Evolutionary conservation across 371 early-diverging fungal genomes (phyloP), one percentile per base, ranked within the genome.

Genomic region (Mortierella sp.): DNA sequence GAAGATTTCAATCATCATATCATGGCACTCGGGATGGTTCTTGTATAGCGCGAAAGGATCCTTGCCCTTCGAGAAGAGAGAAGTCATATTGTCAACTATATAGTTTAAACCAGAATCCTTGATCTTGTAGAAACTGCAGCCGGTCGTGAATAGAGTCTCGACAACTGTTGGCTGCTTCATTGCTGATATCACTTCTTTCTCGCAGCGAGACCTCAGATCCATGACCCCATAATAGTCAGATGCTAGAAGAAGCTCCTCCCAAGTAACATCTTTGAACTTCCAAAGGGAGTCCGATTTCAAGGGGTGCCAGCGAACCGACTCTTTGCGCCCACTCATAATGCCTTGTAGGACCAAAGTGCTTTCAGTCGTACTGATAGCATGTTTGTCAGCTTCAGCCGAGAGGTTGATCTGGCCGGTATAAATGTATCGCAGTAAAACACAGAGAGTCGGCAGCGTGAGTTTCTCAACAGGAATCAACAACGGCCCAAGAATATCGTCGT

Each of bases 211-310:
- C 10, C 6, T 20, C 47, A 65, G 30, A 16, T 54, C 62, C 35
- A 28, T 14, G 12, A 72, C 54, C 6, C 51, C 66, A 26, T 66
- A 72, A 8, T 9, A 20, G 11, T 54, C 43, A n/a, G 72, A 60
- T 14, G 66, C 66, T 11, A n/a, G 22, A 14, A 71, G 20, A 1
- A 71, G 64, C 16, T 64, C 64, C 18, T 55, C 63, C 68, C 73
- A 73, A 0, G 55, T 26, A 3, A 67, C 73, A 4, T 66, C 49
- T 4, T 45, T 62, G 1, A 62, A 24, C 18, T 45, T 55, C 47
- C 62, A 67, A 18, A 30, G 30, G 0, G 59, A 58, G 10, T 18
- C 52, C 16, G 10, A 1, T 9, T 39, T 28, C 8, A 62, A 24
- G n/a, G 37, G 30, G 20, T 43, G 14, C 68, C 68, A 60, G 60